Evolutionary conservation across 2,329 filamentous ascomycete species (phyloP).

Genomic region (Fusarium tricinctum): DNA sequence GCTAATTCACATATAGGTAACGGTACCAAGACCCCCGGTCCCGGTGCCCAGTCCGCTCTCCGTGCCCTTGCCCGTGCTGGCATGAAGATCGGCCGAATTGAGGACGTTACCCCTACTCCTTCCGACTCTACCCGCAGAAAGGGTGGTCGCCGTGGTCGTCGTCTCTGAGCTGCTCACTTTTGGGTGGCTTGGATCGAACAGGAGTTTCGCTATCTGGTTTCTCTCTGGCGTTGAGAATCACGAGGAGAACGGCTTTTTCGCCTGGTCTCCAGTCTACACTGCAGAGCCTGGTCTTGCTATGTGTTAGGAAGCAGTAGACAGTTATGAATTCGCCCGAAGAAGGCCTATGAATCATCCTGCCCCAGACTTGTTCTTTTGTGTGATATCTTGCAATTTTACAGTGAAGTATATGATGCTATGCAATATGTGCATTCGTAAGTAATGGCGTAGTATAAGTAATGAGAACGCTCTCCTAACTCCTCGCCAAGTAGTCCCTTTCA

Average conservation of each 20-base stretch:
- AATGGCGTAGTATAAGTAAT: slow-evolving; percentile 16
- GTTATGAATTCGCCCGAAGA: slow-evolving; percentile 61
- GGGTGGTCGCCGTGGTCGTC: slow-evolving; percentile 99
- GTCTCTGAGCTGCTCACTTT: slow-evolving; percentile 78
- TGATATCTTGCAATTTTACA: slow-evolving; percentile 35
- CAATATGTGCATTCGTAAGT: slow-evolving; percentile 5
- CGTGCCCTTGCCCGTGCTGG: slow-evolving; percentile 98
- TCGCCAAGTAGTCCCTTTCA: slow-evolving; percentile 18
- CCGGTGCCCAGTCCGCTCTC: slow-evolving; percentile 98
- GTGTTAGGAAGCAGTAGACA: slow-evolving; percentile 56
- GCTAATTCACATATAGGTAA: slow-evolving; percentile 72
- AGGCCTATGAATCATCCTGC: slow-evolving; percentile 59
- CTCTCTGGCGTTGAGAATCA: slow-evolving; percentile 77
- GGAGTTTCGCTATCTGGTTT: slow-evolving; percentile 64
- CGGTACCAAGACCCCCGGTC: slow-evolving; percentile 99
- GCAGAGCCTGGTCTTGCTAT: slow-evolving; percentile 58
- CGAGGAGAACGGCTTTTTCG: slow-evolving; percentile 78
- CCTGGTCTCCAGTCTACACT: slow-evolving; percentile 73
- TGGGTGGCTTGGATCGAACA: slow-evolving; percentile 53
- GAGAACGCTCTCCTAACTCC: slow-evolving; percentile 33
- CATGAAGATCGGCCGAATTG: slow-evolving; percentile 99
- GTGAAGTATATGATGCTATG: slow-evolving; percentile 29
- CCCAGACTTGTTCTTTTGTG: slow-evolving; percentile 46
- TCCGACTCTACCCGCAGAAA: slow-evolving; percentile 99
- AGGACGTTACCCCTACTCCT: slow-evolving; percentile 99